Evolutionary conservation across 495 filamentous ascomycete species (phyloP).

Genomic region (Acidomyces sp.): DNA sequence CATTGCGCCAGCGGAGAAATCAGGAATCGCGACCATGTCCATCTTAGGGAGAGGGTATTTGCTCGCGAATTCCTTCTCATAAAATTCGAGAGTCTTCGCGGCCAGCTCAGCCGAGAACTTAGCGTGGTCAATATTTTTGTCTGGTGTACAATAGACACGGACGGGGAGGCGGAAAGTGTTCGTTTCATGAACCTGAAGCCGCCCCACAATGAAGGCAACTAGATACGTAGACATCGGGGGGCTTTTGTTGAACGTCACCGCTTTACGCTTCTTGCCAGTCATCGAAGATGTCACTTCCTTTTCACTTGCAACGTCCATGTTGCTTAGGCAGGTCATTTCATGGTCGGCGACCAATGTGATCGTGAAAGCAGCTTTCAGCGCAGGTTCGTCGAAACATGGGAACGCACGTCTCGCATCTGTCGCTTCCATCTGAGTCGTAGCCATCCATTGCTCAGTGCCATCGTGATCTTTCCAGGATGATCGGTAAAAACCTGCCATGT

Average conservation of each 20-base stretch:
- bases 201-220: conserved; percentile 61
- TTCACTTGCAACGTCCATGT: conserved; percentile 64
- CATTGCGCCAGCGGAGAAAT: conserved; percentile 91
- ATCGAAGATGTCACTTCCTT: conserved; percentile 44
- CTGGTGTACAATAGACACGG: conserved; percentile 52
- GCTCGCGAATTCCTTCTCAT: conserved; percentile 63
- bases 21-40: conserved; percentile 96
- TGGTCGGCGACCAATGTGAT: conserved; percentile 63
- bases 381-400: conserved; percentile 69
- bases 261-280: conserved; percentile 46
- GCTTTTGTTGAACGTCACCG: conserved; percentile 59
- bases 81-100: conserved; percentile 54
- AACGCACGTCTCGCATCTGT: conserved; percentile 64
- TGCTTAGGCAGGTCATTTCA: conserved; percentile 60
- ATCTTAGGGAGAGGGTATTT: conserved; percentile 69
- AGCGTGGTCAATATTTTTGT: conserved; percentile 52
- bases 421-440: conserved; percentile 73
- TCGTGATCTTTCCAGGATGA: conserved; percentile 58
- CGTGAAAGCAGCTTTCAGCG: conserved; percentile 60
- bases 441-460: conserved; percentile 50
- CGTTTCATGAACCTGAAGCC: conserved; percentile 63
- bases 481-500: conserved; percentile 73
- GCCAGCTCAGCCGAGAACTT: conserved; percentile 57
- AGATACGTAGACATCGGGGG: conserved; percentile 71
- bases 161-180: conserved; percentile 61